Conservation (phyloP, 2,329 filamentous ascomycete species). For the Bipolaris cookei region DNA sequence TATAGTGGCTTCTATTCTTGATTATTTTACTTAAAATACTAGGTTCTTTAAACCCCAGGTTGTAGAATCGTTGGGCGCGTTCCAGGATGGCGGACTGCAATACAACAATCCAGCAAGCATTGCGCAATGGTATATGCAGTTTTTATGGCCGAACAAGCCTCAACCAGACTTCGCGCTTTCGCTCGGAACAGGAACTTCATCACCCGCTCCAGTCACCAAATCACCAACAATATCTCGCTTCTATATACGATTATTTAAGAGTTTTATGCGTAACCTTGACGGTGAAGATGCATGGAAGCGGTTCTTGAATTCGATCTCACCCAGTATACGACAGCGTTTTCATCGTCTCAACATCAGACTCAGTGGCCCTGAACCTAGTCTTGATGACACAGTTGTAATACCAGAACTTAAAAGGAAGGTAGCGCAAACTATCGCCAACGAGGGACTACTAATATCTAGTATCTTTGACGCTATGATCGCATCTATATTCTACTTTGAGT, state of each 20-base stretch:
- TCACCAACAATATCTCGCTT: background rate
- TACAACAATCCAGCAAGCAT: constrained; percentile 5
- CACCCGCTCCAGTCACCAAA: background rate
- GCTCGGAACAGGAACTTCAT: background rate
- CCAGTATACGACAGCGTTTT: background rate
- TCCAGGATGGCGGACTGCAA: constrained; percentile 1
- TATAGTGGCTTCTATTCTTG: background rate
- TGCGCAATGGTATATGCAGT: background rate
- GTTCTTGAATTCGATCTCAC: background rate
- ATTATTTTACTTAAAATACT: background rate
- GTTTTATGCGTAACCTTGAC: constrained; percentile 1
- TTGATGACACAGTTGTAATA: background rate
- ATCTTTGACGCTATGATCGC: background rate
- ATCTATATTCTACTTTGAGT: constrained; percentile 1
- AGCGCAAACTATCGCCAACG: background rate
- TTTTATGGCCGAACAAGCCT: background rate
- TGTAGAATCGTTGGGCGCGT: background rate
- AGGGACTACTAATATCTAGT: background rate
- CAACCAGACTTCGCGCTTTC: constrained; percentile 1
- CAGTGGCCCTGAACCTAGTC: background rate
- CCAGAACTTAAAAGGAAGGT: background rate
- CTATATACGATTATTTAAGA: background rate
- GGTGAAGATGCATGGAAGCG: constrained; percentile 1
- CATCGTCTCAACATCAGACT: background rate
- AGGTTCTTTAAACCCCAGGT: constrained; percentile 2